Evolutionary conservation across 257 asterid species (phyloP), one percentile per base, ranked within the genome.

Genomic region (Eucommia ulmoides): DNA sequence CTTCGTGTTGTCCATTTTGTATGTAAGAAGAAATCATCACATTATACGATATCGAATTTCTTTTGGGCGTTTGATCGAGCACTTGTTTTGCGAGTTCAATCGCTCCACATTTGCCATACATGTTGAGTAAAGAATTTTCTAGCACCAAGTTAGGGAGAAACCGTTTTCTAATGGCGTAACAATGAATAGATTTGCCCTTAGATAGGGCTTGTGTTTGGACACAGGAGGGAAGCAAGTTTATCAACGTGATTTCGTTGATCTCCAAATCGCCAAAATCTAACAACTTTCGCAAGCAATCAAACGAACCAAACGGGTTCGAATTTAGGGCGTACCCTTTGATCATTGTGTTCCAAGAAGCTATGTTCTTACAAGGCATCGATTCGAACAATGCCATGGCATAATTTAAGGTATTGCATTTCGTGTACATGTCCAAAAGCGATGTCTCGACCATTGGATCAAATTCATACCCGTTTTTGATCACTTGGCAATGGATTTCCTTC

Each of bases 371-470:
- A 19, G 71, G 51, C 45, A 70, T 61, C 44, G 49, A 21, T 22
- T 55, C 35, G 45, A 56, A 82, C 49, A 76, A 38, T 49, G 70
- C 64, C 73, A 71, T 81, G 0, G 85, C 72, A 41, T 75, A 79
- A 44, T 61, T 73, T 54, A 79, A 63, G 20, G 41, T 44, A 22
- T 74, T 70, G 53, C 77, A 76, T 69, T 79, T 82, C 16, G 88
- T 88, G 50, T 79, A 79, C 93, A 82, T 74, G 61, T 73, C 78
- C 41, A 81, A 65, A 20, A 81, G 63, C 0, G 84, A 75, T 23
- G 88, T 78, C 16, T 70, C 67, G 24, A 81, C 71, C 93, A 75
- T 78, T 29, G 68, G 50, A 66, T 81, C 82, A 22, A 69, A 54
- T 41, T 62, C 73, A 24, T 73, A 63, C 54, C 71, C 64, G 9